Evolutionary conservation across 106 monocot species (phyloP).

Genomic region (Apostasia ramifera): DNA sequence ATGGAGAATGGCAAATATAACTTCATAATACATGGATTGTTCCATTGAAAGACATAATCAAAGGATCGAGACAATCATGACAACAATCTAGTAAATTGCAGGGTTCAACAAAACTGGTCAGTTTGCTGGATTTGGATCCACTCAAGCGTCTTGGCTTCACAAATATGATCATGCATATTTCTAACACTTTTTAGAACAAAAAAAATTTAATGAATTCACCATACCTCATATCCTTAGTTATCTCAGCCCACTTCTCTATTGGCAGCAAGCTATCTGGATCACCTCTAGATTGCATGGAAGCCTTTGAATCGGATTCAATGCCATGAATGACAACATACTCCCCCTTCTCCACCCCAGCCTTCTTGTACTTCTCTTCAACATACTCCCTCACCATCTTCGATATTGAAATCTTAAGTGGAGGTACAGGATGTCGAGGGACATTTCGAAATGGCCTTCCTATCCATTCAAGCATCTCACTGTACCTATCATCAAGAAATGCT

Average conservation of each 20-base stretch:
- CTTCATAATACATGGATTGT: too few relatives aligned
- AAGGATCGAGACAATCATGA: too few relatives aligned
- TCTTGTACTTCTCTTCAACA: constrained; percentile 52
- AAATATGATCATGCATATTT: neutral
- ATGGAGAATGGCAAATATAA: too few relatives aligned
- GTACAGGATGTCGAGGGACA: constrained; percentile 43
- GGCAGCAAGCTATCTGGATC: constrained; percentile 80
- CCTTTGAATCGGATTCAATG: constrained; percentile 71
- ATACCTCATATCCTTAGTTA: constrained; percentile 67
- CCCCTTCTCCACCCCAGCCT: constrained; percentile 59
- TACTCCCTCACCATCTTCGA: constrained; percentile 67
- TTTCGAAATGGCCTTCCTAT: constrained; percentile 51
- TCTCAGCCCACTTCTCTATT: constrained; percentile 67
- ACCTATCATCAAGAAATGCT: constrained; percentile 35
- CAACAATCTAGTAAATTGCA: too few relatives aligned
- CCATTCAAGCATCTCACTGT: constrained; percentile 79
- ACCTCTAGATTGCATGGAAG: constrained; percentile 81
- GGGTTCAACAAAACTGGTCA: too few relatives aligned
- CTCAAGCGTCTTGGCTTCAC: too few relatives aligned
- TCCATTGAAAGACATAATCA: too few relatives aligned
- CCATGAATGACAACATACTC: constrained; percentile 78
- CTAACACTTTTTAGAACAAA: neutral
- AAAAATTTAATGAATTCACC: neutral
- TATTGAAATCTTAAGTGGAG: constrained; percentile 65
- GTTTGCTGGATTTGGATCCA: too few relatives aligned